Evolutionary conservation across 176 grass and related monocot species (phyloP).

Genomic region (Cocos nucifera): DNA sequence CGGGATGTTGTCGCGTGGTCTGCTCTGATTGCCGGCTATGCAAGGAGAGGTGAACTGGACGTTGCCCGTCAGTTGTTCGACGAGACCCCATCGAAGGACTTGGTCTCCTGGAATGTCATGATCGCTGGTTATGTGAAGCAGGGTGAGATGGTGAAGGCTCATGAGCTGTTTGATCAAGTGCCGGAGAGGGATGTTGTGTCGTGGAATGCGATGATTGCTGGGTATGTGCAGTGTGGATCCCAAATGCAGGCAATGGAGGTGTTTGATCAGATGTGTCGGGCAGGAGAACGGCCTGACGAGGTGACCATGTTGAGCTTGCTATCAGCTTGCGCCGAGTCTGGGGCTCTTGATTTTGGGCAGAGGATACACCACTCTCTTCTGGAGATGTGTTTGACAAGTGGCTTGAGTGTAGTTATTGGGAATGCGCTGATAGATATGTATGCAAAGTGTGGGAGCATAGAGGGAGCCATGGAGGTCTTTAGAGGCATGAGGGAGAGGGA

Average conservation of each 20-base stretch:
- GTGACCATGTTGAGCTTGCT: constrained; percentile 73
- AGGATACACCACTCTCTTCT: constrained; percentile 46
- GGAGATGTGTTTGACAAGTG: constrained; percentile 29
- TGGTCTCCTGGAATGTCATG: constrained; percentile 80
- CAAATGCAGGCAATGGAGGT: constrained; percentile 41
- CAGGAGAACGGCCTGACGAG: constrained; percentile 52
- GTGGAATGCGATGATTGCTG: constrained; percentile 82
- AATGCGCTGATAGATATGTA: constrained; percentile 85
- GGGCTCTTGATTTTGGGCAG: constrained; percentile 44
- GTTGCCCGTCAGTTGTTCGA: constrained; percentile 64
- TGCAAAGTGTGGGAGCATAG: constrained; percentile 55
- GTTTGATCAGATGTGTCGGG: constrained; percentile 52
- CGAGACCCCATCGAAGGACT: constrained; percentile 56
- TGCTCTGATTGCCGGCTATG: constrained; percentile 52
- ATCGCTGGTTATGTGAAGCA: constrained; percentile 57
- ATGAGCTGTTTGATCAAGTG: constrained; percentile 53
- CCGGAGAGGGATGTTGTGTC: constrained; percentile 56
- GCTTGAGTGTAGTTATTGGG: constrained; percentile 30
- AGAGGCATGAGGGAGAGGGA: constrained; percentile 46
- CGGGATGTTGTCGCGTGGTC: constrained; percentile 73
- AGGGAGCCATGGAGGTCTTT: constrained; percentile 45
- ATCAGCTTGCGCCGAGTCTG: constrained; percentile 40
- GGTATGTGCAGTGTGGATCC: constrained; percentile 45
- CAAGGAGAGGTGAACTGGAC: constrained; percentile 50
- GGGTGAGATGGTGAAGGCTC: constrained; percentile 49